phyloP scores from a whole-genome alignment of 495 filamentous ascomycete genomes.

The Penicillium canariense region DNA sequence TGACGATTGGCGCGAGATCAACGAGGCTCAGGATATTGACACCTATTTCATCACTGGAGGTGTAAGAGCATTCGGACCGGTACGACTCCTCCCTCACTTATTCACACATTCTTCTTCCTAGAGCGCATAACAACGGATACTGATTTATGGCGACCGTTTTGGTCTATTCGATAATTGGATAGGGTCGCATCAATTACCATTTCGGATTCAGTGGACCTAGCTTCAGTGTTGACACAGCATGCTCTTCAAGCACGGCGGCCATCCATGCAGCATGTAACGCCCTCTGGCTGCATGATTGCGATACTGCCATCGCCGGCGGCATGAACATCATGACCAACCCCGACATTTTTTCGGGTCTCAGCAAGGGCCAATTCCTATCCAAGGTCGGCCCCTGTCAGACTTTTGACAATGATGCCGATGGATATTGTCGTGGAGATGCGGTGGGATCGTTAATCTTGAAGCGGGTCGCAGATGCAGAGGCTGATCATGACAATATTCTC shows the following conservation, averaged over 20 bases:
- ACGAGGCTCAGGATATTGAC: slow-evolving; percentile 21
- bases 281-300: slow-evolving; percentile 64
- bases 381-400: slow-evolving; percentile 66
- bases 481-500: slow-evolving; percentile 46
- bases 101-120: background rate
- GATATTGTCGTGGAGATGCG: slow-evolving; percentile 62
- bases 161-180: background rate
- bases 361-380: slow-evolving; percentile 67
- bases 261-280: slow-evolving; percentile 67
- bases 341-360: slow-evolving; percentile 67
- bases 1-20: slow-evolving; percentile 15
- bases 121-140: no score
- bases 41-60: slow-evolving; percentile 30
- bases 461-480: slow-evolving; percentile 44
- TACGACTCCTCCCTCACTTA: background rate
- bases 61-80: slow-evolving; percentile 19
- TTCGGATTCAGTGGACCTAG: slow-evolving; percentile 25
- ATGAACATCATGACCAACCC: slow-evolving; percentile 66
- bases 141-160: background rate
- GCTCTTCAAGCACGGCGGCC: slow-evolving; percentile 41
- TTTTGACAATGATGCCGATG: slow-evolving; percentile 66
- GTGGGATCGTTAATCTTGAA: slow-evolving; percentile 46
- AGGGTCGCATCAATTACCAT: slow-evolving; percentile 27
- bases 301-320: slow-evolving; percentile 72
- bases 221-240: slow-evolving; percentile 22